Percentiles rank a stretch among this genome's conserved stretches.
Conservation (phyloP, 1,284 basidiomycete genomes). For the Leccinum pallidistipes region DNA sequence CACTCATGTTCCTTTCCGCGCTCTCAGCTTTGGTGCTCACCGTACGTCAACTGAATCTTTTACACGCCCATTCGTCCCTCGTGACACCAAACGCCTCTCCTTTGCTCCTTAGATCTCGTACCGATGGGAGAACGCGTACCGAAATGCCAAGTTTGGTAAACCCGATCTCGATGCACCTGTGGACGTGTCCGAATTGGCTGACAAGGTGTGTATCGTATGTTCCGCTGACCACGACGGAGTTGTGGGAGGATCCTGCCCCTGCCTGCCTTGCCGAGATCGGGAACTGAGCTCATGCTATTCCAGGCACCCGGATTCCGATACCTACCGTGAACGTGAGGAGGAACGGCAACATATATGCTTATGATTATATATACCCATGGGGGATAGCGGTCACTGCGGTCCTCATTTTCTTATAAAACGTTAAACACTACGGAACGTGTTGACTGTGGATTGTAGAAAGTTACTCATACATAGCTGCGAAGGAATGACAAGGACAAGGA, state of each 20-base stretch:
- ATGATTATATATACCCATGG: too few species aligned
- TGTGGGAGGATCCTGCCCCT: not conserved
- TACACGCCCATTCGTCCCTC: not conserved
- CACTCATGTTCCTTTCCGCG: conserved; percentile 59
- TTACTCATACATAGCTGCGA: too few species aligned
- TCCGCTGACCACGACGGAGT: not conserved
- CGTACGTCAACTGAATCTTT: conserved; percentile 37
- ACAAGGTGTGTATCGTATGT: not conserved
- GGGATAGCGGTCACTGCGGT: not conserved
- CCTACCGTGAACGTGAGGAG: not conserved
- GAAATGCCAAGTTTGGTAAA: conserved; percentile 58
- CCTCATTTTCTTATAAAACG: not conserved
- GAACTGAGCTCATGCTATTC: not conserved
- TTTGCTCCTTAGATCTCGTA: conserved; percentile 52
- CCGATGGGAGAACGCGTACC: conserved; percentile 56
- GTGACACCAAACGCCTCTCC: not conserved
- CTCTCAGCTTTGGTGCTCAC: conserved; percentile 52
- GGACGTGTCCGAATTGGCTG: conserved; percentile 51
- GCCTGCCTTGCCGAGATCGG: not conserved
- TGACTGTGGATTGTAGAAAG: not conserved
- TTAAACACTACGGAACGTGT: not conserved
- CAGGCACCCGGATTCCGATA: conserved; percentile 2
- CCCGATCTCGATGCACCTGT: conserved; percentile 50
- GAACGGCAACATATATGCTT: not conserved
- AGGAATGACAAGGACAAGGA: too few species aligned